These are phyloP conservation scores for Gamsiella multidivaricata DNA, from an alignment of 192 early-diverging fungal genomes.

Conservation along the genomic window DNA sequence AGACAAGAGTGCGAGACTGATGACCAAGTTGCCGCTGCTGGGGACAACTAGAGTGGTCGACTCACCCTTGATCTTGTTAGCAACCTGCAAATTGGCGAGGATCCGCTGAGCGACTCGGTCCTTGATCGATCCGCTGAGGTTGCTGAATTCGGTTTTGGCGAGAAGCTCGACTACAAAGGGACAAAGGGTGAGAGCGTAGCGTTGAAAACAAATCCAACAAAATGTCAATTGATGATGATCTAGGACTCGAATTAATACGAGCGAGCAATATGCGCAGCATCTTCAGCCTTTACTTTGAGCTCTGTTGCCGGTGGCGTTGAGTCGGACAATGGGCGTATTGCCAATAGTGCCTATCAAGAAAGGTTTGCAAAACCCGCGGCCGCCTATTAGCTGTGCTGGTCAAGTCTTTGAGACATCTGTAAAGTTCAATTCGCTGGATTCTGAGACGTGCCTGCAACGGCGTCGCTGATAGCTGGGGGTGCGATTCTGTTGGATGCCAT, in stretches of 20 bases:
- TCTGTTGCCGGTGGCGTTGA: slow-evolving; percentile 37
- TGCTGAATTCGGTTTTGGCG: slow-evolving; percentile 82
- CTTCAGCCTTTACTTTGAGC: slow-evolving; percentile 44
- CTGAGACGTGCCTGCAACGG: slow-evolving; percentile 33
- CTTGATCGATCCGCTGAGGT: slow-evolving; percentile 76
- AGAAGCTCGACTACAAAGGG: slow-evolving; percentile 62
- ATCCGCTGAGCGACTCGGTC: slow-evolving; percentile 75
- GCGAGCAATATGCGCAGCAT: too few relatives aligned
- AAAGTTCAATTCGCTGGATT: not conserved
- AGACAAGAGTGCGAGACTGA: slow-evolving; percentile 71
- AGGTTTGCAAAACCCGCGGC: too few relatives aligned
- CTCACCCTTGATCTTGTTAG: slow-evolving; percentile 42
- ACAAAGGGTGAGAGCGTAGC: not conserved
- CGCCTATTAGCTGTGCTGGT: too few relatives aligned
- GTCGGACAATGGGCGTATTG: slow-evolving; percentile 69
- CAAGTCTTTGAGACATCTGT: too few relatives aligned
- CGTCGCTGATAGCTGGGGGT: slow-evolving; percentile 42
- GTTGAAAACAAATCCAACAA: not conserved
- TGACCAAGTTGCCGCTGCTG: slow-evolving; percentile 75
- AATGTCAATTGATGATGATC: not conserved
- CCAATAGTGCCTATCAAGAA: slow-evolving; percentile 64
- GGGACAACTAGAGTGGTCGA: slow-evolving; percentile 70
- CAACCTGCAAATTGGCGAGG: slow-evolving; percentile 47
- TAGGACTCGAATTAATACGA: too few relatives aligned
- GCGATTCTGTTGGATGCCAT: slow-evolving; percentile 27